Base-by-base conservation (phyloP, 2,329 filamentous ascomycete species). In the Helotiales sp. region DNA sequence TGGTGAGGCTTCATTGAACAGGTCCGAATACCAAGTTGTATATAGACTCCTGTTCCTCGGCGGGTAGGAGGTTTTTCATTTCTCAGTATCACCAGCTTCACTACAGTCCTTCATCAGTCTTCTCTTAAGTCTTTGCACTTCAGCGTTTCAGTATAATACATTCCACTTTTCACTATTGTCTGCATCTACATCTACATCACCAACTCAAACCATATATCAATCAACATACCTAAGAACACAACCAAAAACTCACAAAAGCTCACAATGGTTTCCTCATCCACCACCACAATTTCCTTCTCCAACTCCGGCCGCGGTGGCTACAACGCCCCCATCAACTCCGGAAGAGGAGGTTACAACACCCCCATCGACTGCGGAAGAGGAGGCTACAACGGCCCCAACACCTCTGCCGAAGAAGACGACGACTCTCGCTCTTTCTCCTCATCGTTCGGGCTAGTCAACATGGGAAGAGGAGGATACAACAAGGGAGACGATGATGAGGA, bases 391-490 rank as follows among this genome's bases (percentile, higher is more conserved):
- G 62, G 61, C 2, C 64, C 66, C 22, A 57, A 55, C 52, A 62
- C 63, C 34, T 54, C 52, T 34, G 54, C 58, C 27, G 52, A 58
- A 1, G 60, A 60, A 22, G 61, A 62, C 19, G 55, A 64, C 17
- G 59, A 59, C 19, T 51, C 44, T 10, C 48, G 34, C 25, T 49
- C 44, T 10, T 52, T 40, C 25, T 49, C 53, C 13, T 19, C n/a
- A 40, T 19, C 46, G 15, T 24, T 2, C 46, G 50, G 58, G 15
- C 44, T 38, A 19, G n/a, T 59, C 30, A 50, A 65, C 57, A 62
- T 62, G 42, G 66, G 67, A 12, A 64, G 65, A 7, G 64, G 64
- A 5, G 67, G 64, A 24, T 69, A 69, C 60, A 69, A 68, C 59
- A 55, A 54, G 10, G 58, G 63, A 9, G 57, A 53, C 5, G 68